A percentile compares a stretch with the other conserved stretches of the same genome.
Evolutionary conservation across 2,329 filamentous ascomycete genomes (phyloP).

Genomic region (Cercospora nicotianae): DNA sequence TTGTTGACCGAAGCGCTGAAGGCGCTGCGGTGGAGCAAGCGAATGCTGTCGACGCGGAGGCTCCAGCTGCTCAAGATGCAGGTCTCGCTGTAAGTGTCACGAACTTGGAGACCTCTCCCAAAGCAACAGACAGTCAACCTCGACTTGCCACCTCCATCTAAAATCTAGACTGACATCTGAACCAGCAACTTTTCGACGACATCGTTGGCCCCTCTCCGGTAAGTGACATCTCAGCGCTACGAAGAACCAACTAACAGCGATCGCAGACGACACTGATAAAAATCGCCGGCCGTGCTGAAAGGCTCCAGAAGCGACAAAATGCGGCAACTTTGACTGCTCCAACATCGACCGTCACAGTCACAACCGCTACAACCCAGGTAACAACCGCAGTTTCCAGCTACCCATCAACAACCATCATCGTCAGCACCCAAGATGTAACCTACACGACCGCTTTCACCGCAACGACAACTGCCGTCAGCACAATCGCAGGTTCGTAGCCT

Average conservation of each 20-base stretch:
- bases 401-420: constrained; percentile 4
- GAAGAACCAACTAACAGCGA: not conserved
- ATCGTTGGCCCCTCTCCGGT: not conserved
- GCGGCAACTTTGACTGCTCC: not conserved
- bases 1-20: not conserved
- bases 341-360: constrained; percentile 4
- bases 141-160: not conserved
- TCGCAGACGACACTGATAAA: not conserved
- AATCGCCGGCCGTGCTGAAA: not conserved
- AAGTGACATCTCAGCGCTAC: not conserved
- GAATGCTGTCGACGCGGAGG: not conserved
- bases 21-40: not conserved
- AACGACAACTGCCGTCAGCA: constrained; percentile 1
- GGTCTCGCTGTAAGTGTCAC: constrained; percentile 1
- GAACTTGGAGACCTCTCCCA: not conserved
- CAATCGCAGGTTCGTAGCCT: not conserved
- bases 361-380: constrained; percentile 1
- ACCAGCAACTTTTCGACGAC: not conserved
- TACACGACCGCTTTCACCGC: not conserved
- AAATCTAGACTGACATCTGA: not conserved
- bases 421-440: not conserved
- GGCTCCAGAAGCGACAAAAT: not conserved
- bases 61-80: not conserved
- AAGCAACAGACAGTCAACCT: not conserved
- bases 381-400: not conserved